These are phyloP conservation scores for Vitis riparia DNA, from an alignment of 164 flowering plant genomes.

Conservation along the genomic window DNA sequence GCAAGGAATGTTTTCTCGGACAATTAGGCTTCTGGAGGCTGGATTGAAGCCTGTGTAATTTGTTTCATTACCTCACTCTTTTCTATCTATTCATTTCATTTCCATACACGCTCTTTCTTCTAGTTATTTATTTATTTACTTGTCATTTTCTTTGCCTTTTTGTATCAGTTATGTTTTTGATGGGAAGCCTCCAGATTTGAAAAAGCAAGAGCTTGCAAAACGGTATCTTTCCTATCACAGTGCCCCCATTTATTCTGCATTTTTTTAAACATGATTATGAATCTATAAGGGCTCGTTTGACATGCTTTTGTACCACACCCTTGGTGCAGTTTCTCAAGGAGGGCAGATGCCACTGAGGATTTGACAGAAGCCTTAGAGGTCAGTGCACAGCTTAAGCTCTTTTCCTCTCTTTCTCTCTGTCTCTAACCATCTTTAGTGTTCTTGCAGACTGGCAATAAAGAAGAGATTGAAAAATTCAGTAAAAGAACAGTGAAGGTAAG, in stretches of 20 bases:
- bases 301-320: not conserved
- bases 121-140: not conserved
- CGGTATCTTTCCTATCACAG: constrained; percentile 40
- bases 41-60: constrained; percentile 94
- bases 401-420: not conserved
- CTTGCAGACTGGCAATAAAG: constrained; percentile 79
- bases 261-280: not conserved
- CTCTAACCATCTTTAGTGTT: constrained; percentile 2
- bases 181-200: constrained; percentile 91
- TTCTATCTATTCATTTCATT: not conserved
- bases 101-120: not conserved
- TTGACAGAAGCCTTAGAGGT: constrained; percentile 80
- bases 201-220: constrained; percentile 88
- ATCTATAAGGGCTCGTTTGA: not conserved
- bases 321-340: constrained; percentile 63
- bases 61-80: constrained; percentile 2
- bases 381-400: not conserved
- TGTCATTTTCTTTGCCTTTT: not conserved
- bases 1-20: constrained; percentile 92
- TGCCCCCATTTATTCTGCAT: not conserved
- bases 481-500: constrained; percentile 92
- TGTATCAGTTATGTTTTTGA: constrained; percentile 87
- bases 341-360: constrained; percentile 85
- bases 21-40: constrained; percentile 91
- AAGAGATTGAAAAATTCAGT: constrained; percentile 91